phyloP scores from a whole-genome alignment of 345 rosid species.

The Acer yangbiense region DNA sequence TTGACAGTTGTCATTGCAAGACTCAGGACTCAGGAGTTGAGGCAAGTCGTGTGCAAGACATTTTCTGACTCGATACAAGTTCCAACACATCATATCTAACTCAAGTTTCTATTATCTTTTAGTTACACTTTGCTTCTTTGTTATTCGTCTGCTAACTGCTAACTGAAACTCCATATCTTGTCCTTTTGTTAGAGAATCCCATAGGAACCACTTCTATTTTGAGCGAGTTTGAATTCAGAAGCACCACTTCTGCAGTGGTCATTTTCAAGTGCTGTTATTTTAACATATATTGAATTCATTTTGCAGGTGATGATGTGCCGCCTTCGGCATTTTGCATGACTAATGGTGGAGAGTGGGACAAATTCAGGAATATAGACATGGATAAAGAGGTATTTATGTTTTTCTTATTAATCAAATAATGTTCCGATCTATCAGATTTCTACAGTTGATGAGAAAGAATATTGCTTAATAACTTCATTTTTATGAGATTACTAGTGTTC shows the following conservation, averaged over 20 bases:
- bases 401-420: slow-evolving; percentile 17
- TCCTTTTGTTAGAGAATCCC: not conserved
- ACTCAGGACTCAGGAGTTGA: not conserved
- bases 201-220: not conserved
- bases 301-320: slow-evolving; percentile 83
- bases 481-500: not conserved
- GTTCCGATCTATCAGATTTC: slow-evolving; percentile 14
- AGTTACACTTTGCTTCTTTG: not conserved
- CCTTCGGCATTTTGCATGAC: slow-evolving; percentile 81
- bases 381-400: slow-evolving; percentile 78
- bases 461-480: not conserved
- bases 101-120: not conserved
- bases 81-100: not conserved
- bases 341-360: slow-evolving; percentile 85
- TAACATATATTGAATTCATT: slow-evolving; percentile 19
- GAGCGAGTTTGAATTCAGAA: not conserved
- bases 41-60: not conserved
- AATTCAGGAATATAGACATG: slow-evolving; percentile 92
- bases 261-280: not conserved
- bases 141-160: not conserved
- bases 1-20: not conserved
- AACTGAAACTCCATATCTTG: not conserved
- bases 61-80: not conserved
- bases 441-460: slow-evolving; percentile 10
- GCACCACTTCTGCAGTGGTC: not conserved